Conservation (phyloP, 192 early-diverging fungal species). For the Mortierella alpina region DNA sequence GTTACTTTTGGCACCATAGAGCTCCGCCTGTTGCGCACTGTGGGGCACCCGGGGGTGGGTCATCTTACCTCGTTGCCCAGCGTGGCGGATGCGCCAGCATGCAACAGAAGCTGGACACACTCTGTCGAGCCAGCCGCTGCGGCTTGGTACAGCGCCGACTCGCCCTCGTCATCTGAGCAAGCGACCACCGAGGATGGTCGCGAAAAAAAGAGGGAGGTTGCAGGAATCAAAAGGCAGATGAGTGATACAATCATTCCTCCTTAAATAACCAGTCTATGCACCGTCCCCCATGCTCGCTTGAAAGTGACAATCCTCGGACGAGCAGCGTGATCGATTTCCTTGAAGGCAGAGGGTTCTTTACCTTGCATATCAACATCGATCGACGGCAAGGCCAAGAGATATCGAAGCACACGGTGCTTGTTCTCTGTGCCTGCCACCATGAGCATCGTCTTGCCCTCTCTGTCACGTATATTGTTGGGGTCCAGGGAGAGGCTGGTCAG, state of each 20-base stretch:
- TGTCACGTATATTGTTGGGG: constrained; percentile 46
- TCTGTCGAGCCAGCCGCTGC: constrained; percentile 47
- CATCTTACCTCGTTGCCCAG: constrained; percentile 52
- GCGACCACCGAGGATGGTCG: not conserved
- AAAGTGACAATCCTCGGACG: not conserved
- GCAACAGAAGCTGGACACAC: constrained; percentile 50
- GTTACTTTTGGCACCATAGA: too few species aligned
- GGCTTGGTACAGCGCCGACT: constrained; percentile 57
- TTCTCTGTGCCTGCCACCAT: constrained; percentile 58
- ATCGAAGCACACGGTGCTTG: constrained; percentile 43
- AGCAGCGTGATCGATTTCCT: not conserved
- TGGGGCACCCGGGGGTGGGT: too few species aligned
- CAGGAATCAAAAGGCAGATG: not conserved
- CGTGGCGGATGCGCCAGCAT: constrained; percentile 42
- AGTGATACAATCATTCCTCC: not conserved
- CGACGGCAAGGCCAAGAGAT: constrained; percentile 25
- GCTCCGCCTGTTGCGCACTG: too few species aligned
- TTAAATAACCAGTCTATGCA: too few species aligned
- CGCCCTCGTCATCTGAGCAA: constrained; percentile 55
- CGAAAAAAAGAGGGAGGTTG: not conserved
- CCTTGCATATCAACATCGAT: constrained; percentile 49
- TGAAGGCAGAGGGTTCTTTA: not conserved
- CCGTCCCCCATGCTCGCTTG: too few species aligned
- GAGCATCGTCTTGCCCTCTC: constrained; percentile 54
- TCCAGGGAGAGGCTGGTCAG: constrained; percentile 40